These are phyloP conservation scores for Camelina sativa DNA, from an alignment of 345 rosid genomes.

Conservation along the genomic window DNA sequence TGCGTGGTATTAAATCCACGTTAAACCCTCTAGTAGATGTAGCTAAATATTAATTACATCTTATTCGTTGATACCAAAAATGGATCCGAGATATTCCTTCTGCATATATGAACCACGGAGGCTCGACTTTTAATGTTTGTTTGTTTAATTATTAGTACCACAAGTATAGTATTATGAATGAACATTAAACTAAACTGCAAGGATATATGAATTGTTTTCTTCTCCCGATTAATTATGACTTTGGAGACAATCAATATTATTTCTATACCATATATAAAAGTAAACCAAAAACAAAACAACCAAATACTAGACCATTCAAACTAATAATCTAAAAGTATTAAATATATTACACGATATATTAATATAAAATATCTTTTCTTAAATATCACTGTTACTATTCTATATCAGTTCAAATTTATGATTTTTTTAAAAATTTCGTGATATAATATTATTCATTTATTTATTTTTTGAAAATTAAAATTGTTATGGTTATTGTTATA, in stretches of 20 bases:
- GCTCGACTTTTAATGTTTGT: conserved; percentile 43
- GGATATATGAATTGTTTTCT: conserved; percentile 32
- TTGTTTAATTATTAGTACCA: conserved; percentile 25
- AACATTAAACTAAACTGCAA: conserved; percentile 20
- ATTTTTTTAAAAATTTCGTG: too few species aligned
- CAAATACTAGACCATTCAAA: too few species aligned
- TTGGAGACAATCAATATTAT: neutral
- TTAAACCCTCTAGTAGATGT: conserved; percentile 27
- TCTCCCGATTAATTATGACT: conserved; percentile 33
- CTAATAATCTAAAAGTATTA: too few species aligned
- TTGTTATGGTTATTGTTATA: too few species aligned
- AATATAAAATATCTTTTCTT: too few species aligned
- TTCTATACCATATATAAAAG: neutral
- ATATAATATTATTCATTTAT: too few species aligned
- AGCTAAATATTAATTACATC: conserved; percentile 10
- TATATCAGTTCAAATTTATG: too few species aligned
- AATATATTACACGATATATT: too few species aligned
- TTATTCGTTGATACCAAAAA: conserved; percentile 42
- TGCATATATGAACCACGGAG: conserved; percentile 51
- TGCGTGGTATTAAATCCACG: conserved; percentile 35
- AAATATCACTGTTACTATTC: too few species aligned
- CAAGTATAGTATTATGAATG: conserved; percentile 18
- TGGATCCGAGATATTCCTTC: conserved; percentile 49
- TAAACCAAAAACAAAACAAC: neutral
- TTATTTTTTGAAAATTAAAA: too few species aligned